Base-by-base conservation (phyloP, 2,329 filamentous ascomycete genomes). In the Epichloe hybrida region DNA sequence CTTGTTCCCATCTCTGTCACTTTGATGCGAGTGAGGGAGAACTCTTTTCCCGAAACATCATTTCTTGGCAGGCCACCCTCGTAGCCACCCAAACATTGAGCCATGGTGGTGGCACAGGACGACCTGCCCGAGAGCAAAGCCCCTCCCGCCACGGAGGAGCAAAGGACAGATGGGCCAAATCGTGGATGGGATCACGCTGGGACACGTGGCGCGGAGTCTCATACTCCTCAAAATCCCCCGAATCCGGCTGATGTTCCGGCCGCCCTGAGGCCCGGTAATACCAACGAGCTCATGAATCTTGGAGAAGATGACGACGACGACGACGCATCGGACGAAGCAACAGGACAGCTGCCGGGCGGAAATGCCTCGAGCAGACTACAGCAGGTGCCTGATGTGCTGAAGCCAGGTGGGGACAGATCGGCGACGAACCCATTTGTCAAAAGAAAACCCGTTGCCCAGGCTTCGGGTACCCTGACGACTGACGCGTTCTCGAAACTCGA, bases 361-460 rank as follows among this genome's bases (percentile, higher is more conserved):
- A 38, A n/a, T 5, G 53, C 52, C 39, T 17, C 44, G 21, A 46
- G 50, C 15, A 51, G 41, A 1, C 35, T 51, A 1, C 50, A 55
- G 48, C 58, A 61, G 27, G 57, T 65, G 2, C 67, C 70, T 3
- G 56, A 61, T 20, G 53, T 59, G 2, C 57, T 69, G 48, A 62
- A 59, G 36, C 67, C 70, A 23, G 66, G 63, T 48, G 59, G 53
- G 12, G 57, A 59, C 8, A 63, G 64, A 38, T 57, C 61, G 27
- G 69, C 74, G 51, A 77, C 75, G 20, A 80, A 80, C 49, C 76
- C 76, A 0, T 80, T 80, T 59, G 57, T 69, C 21, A 74, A 74
- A 53, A 72, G 74, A 51, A 75, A 75, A 55, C 55, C 55, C 8
- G 46, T 57, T 39, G 48, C 52, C 12, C 52, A 44, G 41, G 40